Evolutionary conservation across 1,284 basidiomycete species (phyloP), one percentile per base, ranked within the genome.

Genomic region (Retiboletus fuscus): DNA sequence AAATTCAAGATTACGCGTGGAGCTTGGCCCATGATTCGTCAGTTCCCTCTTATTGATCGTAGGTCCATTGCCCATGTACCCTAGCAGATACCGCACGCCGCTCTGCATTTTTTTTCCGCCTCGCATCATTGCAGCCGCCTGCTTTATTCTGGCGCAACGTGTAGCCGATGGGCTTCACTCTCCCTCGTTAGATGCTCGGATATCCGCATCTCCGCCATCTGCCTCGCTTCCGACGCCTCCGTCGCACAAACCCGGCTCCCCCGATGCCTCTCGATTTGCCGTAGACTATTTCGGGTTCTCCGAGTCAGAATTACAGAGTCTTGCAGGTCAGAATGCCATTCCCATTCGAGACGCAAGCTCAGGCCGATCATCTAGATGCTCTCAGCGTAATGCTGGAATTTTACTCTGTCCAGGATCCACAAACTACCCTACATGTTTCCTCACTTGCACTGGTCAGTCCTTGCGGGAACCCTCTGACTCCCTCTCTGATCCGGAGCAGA

Each of bases 11-110:
- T 77, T 91, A 89, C 79, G 90, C 93, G 24, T 95, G 94, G 93
- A 92, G 91, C 73, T 86, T 95, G 68, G 92, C 93, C 24, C 92
- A 94, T 81, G 94, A 95, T 83, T 93, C 94, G 93, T 95, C 72
- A 83, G 92, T 89, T 28, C 49, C 26, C 63, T 55, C 49, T 71
- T 61, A 60, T 41, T 60, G 34, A 49, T 69, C 41, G 49, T 60
- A 18, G 43, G 53, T 61, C 62, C 64, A 61, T 69, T 66, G 53
- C 62, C 63, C 66, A 81, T 70, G 43, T 55, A 49, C 49, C 39
- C 60, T 30, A 53, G 13, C 77, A 95, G 93, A 71, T 93, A 91
- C 81, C 88, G 93, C 74, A 95, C 92, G 13, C 92, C 93, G 11
- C 82, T 94, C 41, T 94, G 93, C 79, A 79, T 94, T 66, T 82